These are phyloP conservation scores for Coniella lustricola DNA, from an alignment of 2,329 filamentous ascomycete species.

Conservation along the genomic window DNA sequence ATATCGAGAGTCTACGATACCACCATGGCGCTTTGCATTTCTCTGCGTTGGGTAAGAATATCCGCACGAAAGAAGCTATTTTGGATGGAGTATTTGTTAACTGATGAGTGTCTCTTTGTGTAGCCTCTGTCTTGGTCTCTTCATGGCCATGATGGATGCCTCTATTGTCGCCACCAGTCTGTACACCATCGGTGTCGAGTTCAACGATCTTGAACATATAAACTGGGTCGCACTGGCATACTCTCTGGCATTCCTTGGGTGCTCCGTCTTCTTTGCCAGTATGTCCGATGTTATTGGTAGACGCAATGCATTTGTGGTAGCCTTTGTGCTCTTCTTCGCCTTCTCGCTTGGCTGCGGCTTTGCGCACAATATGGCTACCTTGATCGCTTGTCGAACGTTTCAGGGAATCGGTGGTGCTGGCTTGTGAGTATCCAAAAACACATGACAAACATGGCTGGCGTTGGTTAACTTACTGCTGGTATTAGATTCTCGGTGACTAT, in stretches of 20 bases:
- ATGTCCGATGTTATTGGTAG: slow-evolving; percentile 48
- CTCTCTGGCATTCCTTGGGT: slow-evolving; percentile 50
- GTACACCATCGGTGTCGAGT: slow-evolving; percentile 47
- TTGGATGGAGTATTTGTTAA: neutral
- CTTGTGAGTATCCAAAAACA: slow-evolving; percentile 19
- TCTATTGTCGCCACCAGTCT: slow-evolving; percentile 54
- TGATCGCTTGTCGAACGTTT: slow-evolving; percentile 42
- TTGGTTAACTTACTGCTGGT: neutral
- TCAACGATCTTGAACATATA: slow-evolving; percentile 35
- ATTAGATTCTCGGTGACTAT: slow-evolving; percentile 47
- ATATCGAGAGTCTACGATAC: slow-evolving; percentile 18
- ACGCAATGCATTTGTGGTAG: slow-evolving; percentile 41
- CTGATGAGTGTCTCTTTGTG: neutral
- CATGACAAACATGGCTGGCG: slow-evolving; percentile 26
- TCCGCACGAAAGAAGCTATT: neutral
- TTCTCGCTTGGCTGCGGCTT: slow-evolving; percentile 52
- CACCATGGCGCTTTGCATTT: slow-evolving; percentile 27
- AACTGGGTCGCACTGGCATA: slow-evolving; percentile 52
- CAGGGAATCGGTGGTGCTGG: slow-evolving; percentile 48
- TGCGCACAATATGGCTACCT: slow-evolving; percentile 34
- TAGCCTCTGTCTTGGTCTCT: slow-evolving; percentile 45
- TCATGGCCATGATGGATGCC: slow-evolving; percentile 52
- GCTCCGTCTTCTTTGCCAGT: slow-evolving; percentile 47
- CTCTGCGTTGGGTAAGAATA: slow-evolving; percentile 27
- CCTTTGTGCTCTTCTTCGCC: slow-evolving; percentile 46